Conservation (phyloP, 2,329 filamentous ascomycete species). For the Pezicula neosporulosa region DNA sequence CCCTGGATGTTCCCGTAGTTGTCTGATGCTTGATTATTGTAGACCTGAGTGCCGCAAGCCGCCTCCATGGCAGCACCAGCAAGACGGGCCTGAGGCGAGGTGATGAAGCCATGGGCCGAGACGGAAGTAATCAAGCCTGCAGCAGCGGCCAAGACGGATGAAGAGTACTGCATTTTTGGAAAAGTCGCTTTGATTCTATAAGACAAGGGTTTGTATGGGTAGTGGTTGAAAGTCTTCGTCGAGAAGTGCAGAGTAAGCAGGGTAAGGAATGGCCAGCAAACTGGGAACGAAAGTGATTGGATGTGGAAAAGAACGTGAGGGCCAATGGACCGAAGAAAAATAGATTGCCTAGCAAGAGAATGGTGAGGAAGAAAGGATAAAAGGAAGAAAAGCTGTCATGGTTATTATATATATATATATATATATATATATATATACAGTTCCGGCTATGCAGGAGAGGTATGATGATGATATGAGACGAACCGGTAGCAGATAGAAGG, state of each 20-base stretch:
- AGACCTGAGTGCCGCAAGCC: constrained; percentile 41
- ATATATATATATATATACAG: no score
- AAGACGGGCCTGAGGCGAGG: constrained; percentile 35
- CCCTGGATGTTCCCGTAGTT: constrained; percentile 30
- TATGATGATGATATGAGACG: no score
- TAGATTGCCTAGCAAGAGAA: constrained; percentile 18
- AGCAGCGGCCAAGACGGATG: constrained; percentile 15
- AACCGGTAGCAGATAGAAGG: no score
- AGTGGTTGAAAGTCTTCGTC: not conserved
- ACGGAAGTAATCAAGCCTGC: constrained; percentile 33
- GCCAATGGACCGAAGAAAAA: constrained; percentile 14
- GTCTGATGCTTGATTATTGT: constrained; percentile 28
- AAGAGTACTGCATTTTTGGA: constrained; percentile 24
- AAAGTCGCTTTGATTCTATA: not conserved
- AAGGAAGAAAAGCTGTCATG: no score
- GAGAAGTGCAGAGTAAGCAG: not conserved
- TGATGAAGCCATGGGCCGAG: constrained; percentile 46
- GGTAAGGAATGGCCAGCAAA: constrained; percentile 13
- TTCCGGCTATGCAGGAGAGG: no score
- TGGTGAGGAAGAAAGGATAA: no score
- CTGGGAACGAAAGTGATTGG: constrained; percentile 12
- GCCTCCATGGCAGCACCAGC: constrained; percentile 40
- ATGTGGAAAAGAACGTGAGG: constrained; percentile 15
- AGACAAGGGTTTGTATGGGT: not conserved
- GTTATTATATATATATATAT: no score